phyloP scores from a whole-genome alignment of 164 flowering plant species.

The Nymphaea thermarum region DNA sequence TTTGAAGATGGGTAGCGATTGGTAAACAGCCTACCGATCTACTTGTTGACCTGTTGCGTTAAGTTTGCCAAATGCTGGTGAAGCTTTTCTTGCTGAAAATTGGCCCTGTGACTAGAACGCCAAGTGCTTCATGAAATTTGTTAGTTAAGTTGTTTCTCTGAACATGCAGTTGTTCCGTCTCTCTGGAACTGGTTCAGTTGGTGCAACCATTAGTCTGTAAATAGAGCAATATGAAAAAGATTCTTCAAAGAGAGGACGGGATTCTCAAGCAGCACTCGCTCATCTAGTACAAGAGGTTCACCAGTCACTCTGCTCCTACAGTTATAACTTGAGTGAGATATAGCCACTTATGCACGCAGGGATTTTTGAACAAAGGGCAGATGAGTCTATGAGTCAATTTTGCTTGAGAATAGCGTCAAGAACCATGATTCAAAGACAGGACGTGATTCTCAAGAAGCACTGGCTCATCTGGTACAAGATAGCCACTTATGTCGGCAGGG shows the following conservation, averaged over 20 bases:
- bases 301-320: conserved; percentile 92
- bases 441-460: too few species aligned
- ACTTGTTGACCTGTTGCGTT: neutral
- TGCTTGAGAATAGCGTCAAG: too few species aligned
- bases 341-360: too few species aligned
- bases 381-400: too few species aligned
- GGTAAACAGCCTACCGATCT: conserved; percentile 29
- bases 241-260: conserved; percentile 77
- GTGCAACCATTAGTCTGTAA: conserved; percentile 95
- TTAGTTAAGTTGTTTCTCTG: too few species aligned
- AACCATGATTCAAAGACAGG: too few species aligned
- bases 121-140: neutral
- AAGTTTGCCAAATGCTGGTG: neutral
- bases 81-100: too few species aligned
- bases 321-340: conserved; percentile 51
- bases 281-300: conserved; percentile 89
- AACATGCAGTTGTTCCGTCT: conserved; percentile 70
- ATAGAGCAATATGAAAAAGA: conserved; percentile 95
- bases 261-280: conserved; percentile 83
- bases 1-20: conserved; percentile 95
- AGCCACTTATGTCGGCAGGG: too few species aligned
- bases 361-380: too few species aligned
- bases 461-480: too few species aligned
- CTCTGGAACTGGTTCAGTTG: conserved; percentile 98
- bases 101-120: too few species aligned